A percentile compares a stretch with the other conserved stretches of the same genome.
Evolutionary conservation across 2,329 filamentous ascomycete genomes (phyloP).

Genomic region (Verticillium alfalfae): DNA sequence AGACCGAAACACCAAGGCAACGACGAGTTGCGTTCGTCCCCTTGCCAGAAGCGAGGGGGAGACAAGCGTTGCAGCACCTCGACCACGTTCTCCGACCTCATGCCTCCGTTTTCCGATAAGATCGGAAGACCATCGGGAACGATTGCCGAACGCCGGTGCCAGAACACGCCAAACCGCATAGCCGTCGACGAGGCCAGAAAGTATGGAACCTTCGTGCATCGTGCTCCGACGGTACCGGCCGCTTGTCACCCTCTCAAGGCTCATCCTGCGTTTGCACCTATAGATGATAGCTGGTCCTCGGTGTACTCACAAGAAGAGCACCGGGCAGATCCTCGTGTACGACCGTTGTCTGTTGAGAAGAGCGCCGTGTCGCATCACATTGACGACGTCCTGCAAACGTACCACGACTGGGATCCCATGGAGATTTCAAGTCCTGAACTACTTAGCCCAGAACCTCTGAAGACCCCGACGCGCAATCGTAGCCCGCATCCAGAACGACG

Average conservation of each 20-base stretch:
- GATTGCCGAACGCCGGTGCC: conserved; percentile 8
- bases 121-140: conserved; percentile 5
- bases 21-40: not conserved
- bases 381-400: conserved; percentile 8
- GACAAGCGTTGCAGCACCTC: conserved; percentile 1
- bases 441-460: not conserved
- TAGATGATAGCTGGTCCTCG: conserved; percentile 7
- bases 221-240: conserved; percentile 7
- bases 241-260: conserved; percentile 14
- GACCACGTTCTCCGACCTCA: conserved; percentile 9
- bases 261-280: not conserved
- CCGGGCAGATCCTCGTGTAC: not conserved
- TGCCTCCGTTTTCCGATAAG: conserved; percentile 3
- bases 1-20: not conserved
- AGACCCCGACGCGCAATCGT: not conserved
- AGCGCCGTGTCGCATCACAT: conserved; percentile 4
- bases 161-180: conserved; percentile 3
- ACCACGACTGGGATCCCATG: conserved; percentile 5
- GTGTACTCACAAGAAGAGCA: conserved; percentile 8
- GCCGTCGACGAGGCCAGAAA: conserved; percentile 6
- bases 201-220: conserved; percentile 3
- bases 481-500: not conserved
- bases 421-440: not conserved
- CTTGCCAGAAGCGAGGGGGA: not conserved
- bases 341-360: conserved; percentile 2